Evolutionary conservation across 176 grass and related monocot genomes (phyloP), one percentile per base, ranked within the genome.

Genomic region (Poa annua): DNA sequence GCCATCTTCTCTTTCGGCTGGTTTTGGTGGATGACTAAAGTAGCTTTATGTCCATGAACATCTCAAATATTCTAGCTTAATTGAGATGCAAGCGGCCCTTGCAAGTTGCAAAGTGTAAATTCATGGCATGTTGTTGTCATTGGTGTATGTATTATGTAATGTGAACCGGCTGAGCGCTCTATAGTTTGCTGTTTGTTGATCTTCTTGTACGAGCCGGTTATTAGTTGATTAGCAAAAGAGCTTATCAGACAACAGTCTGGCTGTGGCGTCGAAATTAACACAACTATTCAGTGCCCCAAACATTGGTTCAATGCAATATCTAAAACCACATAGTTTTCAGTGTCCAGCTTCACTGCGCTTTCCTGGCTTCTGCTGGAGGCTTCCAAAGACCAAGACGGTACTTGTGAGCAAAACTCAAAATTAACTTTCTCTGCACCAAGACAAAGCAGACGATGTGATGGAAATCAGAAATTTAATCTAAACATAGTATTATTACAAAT

Each of bases 331-430:
- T 42, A 13, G 20, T 17, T 83, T 86, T 62, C 48, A 16, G 57
- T 50, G 48, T 69, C n/a, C 34, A 88, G 52, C 36, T 80, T 85
- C 65, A 91, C 80, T 86, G 69, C 2, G 21, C 63, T 87, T 89
- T 94, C 32, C 39, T 85, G 51, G 67, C 60, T 21, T 85, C 89
- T 85, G 68, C 89, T 45, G 25, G 71, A n/a, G 94, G 92, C 80
- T 80, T 97, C 92, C 90, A 94, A 78, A 97, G 90, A 68, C 92
- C 90, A 77, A 97, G 84, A 7, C 90, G 87, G 71, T 91, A 94
- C 81, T 94, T 97, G 16, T 94, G 95, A 42, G 95, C 81, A 70
- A 89, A 97, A 69, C 71, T 89, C 66, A 97, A 75, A 74, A 94
- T 94, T 77, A 97, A 74, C 52, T 94, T 97, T 42, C 88, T 97